Base-by-base conservation (phyloP, 192 early-diverging fungal genomes). In the Endogone sp. region DNA sequence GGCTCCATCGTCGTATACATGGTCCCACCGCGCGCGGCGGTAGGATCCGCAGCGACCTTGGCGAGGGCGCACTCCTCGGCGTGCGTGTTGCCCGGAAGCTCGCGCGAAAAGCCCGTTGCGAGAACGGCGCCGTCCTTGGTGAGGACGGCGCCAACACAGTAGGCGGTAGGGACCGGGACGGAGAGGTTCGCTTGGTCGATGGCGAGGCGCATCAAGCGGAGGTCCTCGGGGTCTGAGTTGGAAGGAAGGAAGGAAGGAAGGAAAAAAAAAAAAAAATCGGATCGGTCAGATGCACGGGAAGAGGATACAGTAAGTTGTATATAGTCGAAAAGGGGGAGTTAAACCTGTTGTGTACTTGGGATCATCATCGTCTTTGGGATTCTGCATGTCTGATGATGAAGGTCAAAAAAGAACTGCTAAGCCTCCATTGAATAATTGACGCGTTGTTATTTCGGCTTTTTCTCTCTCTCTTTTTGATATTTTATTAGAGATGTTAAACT, bases 1-100 rank as follows among this genome's bases (percentile, higher is more conserved):
- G 97, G 97, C 72, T 99, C 97, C 97, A 99, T 99, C 4, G 97
- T 99, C 26, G 95, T 93, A 72, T 97, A 99, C 74, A 96, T 89
- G 22, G 89, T 91, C 4, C 85, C 71, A 23, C 85, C 87, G 25
- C 71, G 11, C 6, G 79, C 79, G 4, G 65, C 27, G 4, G 25
- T 32, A 4, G 49, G 26, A 21, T 65, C 60, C 28, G 44, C 30
- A 16, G 37, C 6, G 3, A 97, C 81, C 77, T 99, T 99, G 55
- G 79, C 60, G 4, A 99, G 81, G 29, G 90, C 90, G 62, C 90
- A 91, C 75, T 99, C 90, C 69, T 97, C 96, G 4, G 98, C 95
- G 71, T 99, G 98, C 4, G 94, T 96, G 75, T 99, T 99, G 3
- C 98, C 98, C 0, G 91, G 91, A 4, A 98, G 76, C 72, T 99